Percentiles rank a stretch among this genome's conserved stretches.
These are phyloP conservation scores for Candida nanaspora DNA, from an alignment of 805 yeast species.

Conservation along the genomic window DNA sequence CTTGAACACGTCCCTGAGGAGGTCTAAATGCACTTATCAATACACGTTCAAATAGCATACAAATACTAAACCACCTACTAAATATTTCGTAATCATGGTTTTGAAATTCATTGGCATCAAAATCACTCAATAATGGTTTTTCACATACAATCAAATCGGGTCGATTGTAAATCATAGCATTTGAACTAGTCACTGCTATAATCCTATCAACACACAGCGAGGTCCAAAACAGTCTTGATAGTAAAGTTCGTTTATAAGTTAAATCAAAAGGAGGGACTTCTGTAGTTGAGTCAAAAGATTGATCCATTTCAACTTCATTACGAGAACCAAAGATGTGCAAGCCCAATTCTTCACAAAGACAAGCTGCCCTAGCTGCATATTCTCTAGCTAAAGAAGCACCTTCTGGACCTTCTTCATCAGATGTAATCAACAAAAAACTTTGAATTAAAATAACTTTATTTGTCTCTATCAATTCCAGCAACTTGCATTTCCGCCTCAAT, in stretches of 20 bases:
- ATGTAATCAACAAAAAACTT: constrained; percentile 17
- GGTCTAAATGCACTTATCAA: constrained; percentile 1
- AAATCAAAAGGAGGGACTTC: constrained; percentile 6
- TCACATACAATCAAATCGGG: constrained; percentile 20
- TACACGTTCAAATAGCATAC: constrained; percentile 20
- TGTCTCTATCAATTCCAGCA: constrained; percentile 18
- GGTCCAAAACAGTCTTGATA: constrained; percentile 23
- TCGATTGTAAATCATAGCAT: constrained; percentile 19
- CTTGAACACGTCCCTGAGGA: background rate
- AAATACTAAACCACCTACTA: constrained; percentile 15
- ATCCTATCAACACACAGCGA: constrained; percentile 24
- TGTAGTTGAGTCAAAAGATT: background rate
- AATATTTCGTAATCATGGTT: constrained; percentile 18
- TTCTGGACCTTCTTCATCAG: constrained; percentile 24
- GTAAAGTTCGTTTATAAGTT: constrained; percentile 15
- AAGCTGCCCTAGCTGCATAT: constrained; percentile 18
- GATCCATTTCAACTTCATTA: constrained; percentile 7
- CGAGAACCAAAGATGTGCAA: constrained; percentile 21
- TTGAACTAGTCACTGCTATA: constrained; percentile 20
- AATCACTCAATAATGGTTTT: constrained; percentile 14
- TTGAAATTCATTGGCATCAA: constrained; percentile 15
- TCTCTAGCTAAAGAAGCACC: constrained; percentile 21
- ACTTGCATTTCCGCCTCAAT: constrained; percentile 18
- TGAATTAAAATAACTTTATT: constrained; percentile 24
- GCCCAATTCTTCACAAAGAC: constrained; percentile 21